Base-by-base conservation (phyloP, 129 eudicot species). In the Artemisia annua region DNA sequence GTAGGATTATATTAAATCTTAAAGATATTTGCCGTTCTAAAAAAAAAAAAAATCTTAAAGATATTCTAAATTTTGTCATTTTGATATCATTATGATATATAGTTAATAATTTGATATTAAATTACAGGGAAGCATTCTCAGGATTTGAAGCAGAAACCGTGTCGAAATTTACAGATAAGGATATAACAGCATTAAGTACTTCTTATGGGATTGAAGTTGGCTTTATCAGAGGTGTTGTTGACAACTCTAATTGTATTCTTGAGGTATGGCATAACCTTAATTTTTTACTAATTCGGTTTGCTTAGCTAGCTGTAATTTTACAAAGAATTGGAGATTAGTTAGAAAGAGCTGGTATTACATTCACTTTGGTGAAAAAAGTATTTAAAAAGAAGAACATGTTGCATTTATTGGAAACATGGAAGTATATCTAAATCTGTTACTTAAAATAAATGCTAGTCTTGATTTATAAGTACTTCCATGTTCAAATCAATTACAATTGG, bases 71-170 rank as follows among this genome's bases (percentile, higher is more conserved):
- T 4, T 26, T 18, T 35, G 1, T 30, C 35, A 71, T 56, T 20
- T 48, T 18, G 16, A 16, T 61, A 9, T 53, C 12, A 43, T 17
- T n/a, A 74, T 43, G 9, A 30, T 32, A 50, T n/a, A n/a, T n/a
- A n/a, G 35, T 3, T 49, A 62, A 73, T 19, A 18, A 13, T 6
- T 43, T 63, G 17, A 50, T 3, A 50, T 14, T 49, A 26, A n/a
- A 11, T 44, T 24, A 9, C 78, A 87, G 93, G 88, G 88, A 83
- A 32, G 96, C 96, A 28, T 90, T 90, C 79, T 85, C 93, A 52
- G 91, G 70, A 15, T 90, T 87, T 83, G 96, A 87, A 75, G 81
- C 88, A 43, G 93, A 90, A 79, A 71, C 43, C 44, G 88, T 90
- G 51, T 84, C 93, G 11, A 90, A 81, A 53, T 85, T 66, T 61